Conservation (phyloP, 2,329 filamentous ascomycete species). For the Fusarium palustre region DNA sequence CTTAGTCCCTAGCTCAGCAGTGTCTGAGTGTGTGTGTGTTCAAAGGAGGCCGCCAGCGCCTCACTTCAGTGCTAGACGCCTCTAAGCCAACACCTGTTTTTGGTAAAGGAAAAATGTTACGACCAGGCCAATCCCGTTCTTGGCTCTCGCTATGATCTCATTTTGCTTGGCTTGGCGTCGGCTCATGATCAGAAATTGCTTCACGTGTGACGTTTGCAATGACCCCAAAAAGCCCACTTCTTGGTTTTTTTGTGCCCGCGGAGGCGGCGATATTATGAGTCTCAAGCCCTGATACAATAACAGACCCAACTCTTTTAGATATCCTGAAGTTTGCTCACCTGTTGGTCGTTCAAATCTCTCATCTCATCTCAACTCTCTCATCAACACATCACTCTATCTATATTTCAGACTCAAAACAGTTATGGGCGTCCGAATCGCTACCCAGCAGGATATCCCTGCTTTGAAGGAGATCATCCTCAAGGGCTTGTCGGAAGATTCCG, state of each 20-base stretch:
- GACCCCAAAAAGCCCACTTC: conserved; percentile 21
- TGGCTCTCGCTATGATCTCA: conserved; percentile 28
- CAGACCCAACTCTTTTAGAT: background rate
- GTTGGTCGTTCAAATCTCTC: too few relatives aligned
- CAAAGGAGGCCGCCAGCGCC: conserved; percentile 29
- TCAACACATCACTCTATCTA: background rate
- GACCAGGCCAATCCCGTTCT: conserved; percentile 7
- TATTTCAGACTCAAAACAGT: background rate
- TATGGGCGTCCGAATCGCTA: conserved; percentile 38
- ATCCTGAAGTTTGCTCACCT: background rate
- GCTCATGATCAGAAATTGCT: conserved; percentile 32
- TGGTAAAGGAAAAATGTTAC: background rate
- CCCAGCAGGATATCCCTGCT: conserved; percentile 28
- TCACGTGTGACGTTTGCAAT: conserved; percentile 42
- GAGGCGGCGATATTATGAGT: conserved; percentile 19
- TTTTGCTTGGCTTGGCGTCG: conserved; percentile 32
- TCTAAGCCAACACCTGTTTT: background rate
- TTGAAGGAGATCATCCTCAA: conserved; percentile 37
- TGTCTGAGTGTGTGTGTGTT: too few relatives aligned
- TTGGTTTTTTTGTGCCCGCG: conserved; percentile 11
- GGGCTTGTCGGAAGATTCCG: conserved; percentile 26
- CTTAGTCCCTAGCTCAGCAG: background rate
- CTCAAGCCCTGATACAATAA: conserved; percentile 15
- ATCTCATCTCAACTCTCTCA: background rate
- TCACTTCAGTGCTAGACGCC: background rate